Evolutionary conservation across 176 grass and related monocot genomes (phyloP), one percentile per base, ranked within the genome.

Genomic region (Triticum urartu): DNA sequence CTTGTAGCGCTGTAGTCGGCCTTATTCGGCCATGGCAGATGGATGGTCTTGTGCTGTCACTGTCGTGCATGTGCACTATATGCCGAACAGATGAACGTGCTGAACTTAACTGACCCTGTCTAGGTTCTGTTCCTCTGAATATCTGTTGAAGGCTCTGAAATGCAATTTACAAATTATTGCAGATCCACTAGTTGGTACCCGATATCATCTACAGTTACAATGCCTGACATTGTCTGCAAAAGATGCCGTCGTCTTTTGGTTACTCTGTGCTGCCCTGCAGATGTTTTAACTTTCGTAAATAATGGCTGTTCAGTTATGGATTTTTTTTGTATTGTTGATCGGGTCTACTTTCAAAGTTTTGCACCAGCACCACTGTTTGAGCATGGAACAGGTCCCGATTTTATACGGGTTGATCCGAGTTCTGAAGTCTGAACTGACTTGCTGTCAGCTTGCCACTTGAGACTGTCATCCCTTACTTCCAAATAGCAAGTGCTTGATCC

Each of bases 1-100:
- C 22, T 80, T 85, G 81, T 80, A 80, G 82, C 68, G 50, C 76
- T 84, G 42, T 67, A 73, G 45, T 48, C 45, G 78, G 25, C 18
- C 45, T 48, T 48, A 48, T 48, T 48, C 45, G 12, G 45, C 18
- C 18, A 75, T 75, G 72, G 72, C 42, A 75, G 42, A 22, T 87
- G 32, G 32, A 14, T 48, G 12, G 14, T 52, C 48, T 52, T 66
- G 22, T 56, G 24, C 54, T 79, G 22, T 86, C 84, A 45, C 52
- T 83, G 48, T 50, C 76, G 69, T 69, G 35, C 52, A 15, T 64
- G 26, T 68, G 63, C 35, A 5, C 3, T 72, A 34, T 65, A 24
- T 39, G 58, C 65, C 67, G 43, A 79, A 67, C 66, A 72, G 42
- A 50, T 56, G 73, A 85, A 83, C 75, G 4, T 54, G 70, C n/a